Evolutionary conservation across 345 rosid genomes (phyloP).

Genomic region (Arabidopsis arenosa): DNA sequence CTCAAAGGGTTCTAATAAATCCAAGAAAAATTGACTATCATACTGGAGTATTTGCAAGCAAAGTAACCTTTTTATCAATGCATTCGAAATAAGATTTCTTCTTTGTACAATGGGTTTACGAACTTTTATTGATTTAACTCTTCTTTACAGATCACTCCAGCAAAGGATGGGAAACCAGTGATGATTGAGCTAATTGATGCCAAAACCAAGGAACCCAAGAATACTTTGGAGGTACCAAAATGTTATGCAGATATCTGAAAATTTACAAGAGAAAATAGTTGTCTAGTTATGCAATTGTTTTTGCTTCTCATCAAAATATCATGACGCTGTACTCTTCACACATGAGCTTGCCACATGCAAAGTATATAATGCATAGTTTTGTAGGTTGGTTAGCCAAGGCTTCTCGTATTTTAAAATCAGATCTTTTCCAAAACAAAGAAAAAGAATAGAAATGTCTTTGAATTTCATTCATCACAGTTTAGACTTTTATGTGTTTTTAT

Average conservation of each 20-base stretch:
- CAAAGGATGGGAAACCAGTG: slow-evolving; percentile 94
- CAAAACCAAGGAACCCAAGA: slow-evolving; percentile 89
- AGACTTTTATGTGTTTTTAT: not conserved
- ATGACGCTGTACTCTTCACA: not conserved
- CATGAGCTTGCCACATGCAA: not conserved
- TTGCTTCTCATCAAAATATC: not conserved
- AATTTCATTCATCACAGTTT: not conserved
- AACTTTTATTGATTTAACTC: not conserved
- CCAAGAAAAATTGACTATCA: slow-evolving; percentile 94
- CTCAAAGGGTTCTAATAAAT: slow-evolving; percentile 93
- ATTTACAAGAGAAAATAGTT: not conserved
- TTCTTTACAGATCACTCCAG: slow-evolving; percentile 81
- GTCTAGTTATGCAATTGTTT: not conserved
- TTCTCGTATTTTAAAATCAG: slow-evolving; percentile 2
- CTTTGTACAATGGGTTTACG: not conserved
- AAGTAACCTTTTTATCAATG: slow-evolving; percentile 52
- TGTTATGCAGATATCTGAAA: not conserved
- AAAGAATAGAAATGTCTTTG: not conserved
- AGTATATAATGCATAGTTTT: not conserved
- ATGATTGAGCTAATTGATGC: slow-evolving; percentile 95
- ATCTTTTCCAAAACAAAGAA: not conserved
- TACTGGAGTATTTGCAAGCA: slow-evolving; percentile 94
- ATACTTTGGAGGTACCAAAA: slow-evolving; percentile 80
- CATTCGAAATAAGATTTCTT: slow-evolving; percentile 8
- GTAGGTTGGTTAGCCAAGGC: slow-evolving; percentile 8